Conservation (phyloP, 768 basidiomycete species). For the Mycena kentingensis region DNA sequence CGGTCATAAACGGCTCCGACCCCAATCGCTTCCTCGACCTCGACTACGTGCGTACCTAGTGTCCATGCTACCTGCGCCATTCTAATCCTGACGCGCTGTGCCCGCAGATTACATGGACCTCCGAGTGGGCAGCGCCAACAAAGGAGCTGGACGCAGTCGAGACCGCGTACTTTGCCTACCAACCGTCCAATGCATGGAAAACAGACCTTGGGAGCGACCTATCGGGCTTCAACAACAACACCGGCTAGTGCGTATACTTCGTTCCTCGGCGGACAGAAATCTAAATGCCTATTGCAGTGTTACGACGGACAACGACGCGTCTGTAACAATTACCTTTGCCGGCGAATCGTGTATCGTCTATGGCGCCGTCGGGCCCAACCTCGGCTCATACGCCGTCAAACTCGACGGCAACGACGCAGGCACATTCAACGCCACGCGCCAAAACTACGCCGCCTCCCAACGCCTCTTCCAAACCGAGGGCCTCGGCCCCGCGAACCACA, state of each 20-base stretch:
- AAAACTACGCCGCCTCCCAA: slow-evolving; percentile 12
- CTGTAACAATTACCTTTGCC: slow-evolving; percentile 21
- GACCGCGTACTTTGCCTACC: slow-evolving; percentile 34
- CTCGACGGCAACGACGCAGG: slow-evolving; percentile 25
- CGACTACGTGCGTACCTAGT: slow-evolving; percentile 33
- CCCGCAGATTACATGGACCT: slow-evolving; percentile 27
- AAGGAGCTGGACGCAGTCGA: slow-evolving; percentile 24
- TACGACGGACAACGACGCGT: slow-evolving; percentile 19
- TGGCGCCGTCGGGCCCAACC: slow-evolving; percentile 36
- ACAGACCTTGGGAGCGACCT: slow-evolving; percentile 21
- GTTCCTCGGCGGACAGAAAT: not conserved
- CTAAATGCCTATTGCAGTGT: slow-evolving; percentile 12
- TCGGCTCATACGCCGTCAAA: slow-evolving; percentile 24
- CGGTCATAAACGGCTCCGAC: slow-evolving; percentile 1
- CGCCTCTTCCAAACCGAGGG: slow-evolving; percentile 28
- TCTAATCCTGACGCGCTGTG: not conserved
- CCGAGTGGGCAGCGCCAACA: slow-evolving; percentile 1
- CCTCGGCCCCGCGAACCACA: slow-evolving; percentile 31
- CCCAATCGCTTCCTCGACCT: slow-evolving; percentile 33
- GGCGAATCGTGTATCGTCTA: slow-evolving; percentile 33
- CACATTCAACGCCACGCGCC: slow-evolving; percentile 23
- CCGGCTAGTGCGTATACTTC: slow-evolving; percentile 34
- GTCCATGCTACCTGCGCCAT: not conserved
- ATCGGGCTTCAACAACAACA: slow-evolving; percentile 31
- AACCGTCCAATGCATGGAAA: slow-evolving; percentile 29